These are phyloP conservation scores for Candida sp. DNA, from an alignment of 1,139 yeast species.

Conservation along the genomic window DNA sequence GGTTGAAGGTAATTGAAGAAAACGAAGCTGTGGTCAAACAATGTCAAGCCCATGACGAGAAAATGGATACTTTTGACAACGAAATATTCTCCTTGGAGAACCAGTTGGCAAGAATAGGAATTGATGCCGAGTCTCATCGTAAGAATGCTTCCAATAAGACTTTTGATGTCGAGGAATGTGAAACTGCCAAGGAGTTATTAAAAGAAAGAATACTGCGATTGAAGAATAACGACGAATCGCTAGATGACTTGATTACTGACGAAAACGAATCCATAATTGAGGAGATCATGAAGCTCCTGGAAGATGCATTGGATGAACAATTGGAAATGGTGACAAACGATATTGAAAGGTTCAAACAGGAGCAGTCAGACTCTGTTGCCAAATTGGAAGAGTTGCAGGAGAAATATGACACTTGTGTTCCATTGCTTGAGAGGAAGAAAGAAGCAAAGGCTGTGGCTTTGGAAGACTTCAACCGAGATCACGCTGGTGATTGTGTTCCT, in stretches of 20 bases:
- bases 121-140: conserved; percentile 11
- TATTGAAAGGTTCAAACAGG: background rate
- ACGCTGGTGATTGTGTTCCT: conserved; percentile 14
- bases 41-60: conserved; percentile 19
- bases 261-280: conserved; percentile 9
- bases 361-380: conserved; percentile 1
- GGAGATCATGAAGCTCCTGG: conserved; percentile 15
- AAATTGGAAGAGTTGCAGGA: conserved; percentile 5
- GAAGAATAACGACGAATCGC: conserved; percentile 5
- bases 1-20: conserved; percentile 37
- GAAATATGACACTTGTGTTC: conserved; percentile 4
- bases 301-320: conserved; percentile 22
- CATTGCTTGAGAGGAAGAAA: background rate
- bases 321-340: conserved; percentile 15
- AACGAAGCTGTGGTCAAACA: conserved; percentile 28
- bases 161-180: conserved; percentile 3
- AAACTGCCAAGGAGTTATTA: conserved; percentile 6
- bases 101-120: conserved; percentile 14
- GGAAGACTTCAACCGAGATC: conserved; percentile 18
- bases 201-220: conserved; percentile 10
- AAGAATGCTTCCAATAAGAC: conserved; percentile 3
- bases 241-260: conserved; percentile 11
- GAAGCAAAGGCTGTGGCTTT: conserved; percentile 1
- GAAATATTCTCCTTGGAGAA: conserved; percentile 15
- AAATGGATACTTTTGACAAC: conserved; percentile 13